Percentiles rank a stretch among this genome's conserved stretches.
phyloP scores from a whole-genome alignment of 192 early-diverging fungal species.

The Borealophlyctis nickersoniae region DNA sequence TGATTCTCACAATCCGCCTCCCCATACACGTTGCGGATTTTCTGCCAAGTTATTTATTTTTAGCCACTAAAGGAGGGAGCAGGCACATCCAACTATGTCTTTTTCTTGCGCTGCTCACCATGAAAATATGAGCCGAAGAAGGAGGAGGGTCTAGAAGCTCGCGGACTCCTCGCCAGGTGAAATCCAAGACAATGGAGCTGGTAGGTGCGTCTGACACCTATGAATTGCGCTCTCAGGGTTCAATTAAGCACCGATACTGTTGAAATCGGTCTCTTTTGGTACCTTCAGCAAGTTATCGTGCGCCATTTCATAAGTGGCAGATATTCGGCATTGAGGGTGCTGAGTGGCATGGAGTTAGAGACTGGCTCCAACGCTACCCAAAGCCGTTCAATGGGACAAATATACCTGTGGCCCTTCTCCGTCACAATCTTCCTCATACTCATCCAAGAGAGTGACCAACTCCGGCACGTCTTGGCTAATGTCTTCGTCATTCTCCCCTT shows the following conservation, averaged over 20 bases:
- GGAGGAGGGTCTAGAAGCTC: conserved; percentile 7
- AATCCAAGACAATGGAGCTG: conserved; percentile 27
- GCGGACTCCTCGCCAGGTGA: conserved; percentile 13
- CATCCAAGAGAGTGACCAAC: neutral
- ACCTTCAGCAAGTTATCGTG: neutral
- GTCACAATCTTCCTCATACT: neutral
- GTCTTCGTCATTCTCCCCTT: neutral
- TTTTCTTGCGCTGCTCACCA: conserved; percentile 9
- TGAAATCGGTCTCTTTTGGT: neutral
- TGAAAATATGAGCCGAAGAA: conserved; percentile 10
- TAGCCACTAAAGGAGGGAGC: neutral
- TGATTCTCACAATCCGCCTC: conserved; percentile 27
- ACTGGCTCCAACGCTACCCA: neutral
- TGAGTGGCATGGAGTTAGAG: neutral
- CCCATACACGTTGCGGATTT: conserved; percentile 17
- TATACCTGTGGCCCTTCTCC: neutral
- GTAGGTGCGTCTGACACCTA: neutral
- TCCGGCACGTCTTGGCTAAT: neutral
- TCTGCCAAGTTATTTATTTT: neutral
- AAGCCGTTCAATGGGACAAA: neutral
- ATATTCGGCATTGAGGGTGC: neutral
- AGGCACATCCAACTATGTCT: neutral
- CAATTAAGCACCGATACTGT: neutral
- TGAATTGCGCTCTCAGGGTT: neutral
- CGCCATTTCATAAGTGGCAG: neutral